These are phyloP conservation scores for Amaranthus cruentus DNA, from an alignment of 148 eudicot genomes.

Conservation along the genomic window DNA sequence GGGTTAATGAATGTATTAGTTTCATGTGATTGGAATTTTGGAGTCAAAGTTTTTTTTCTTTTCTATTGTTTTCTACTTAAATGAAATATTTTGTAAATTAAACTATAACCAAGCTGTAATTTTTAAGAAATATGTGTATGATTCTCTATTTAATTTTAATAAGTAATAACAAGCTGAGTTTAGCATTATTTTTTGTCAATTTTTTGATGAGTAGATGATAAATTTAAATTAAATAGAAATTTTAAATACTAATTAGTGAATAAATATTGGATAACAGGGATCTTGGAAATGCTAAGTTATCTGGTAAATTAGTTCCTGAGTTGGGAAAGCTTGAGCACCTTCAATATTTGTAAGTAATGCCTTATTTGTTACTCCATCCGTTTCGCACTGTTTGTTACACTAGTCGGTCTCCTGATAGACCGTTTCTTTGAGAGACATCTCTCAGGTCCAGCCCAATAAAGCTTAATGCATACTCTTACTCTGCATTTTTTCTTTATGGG, in stretches of 20 bases:
- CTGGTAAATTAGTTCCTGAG: slow-evolving; percentile 73
- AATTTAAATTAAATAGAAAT: background rate
- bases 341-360: slow-evolving; percentile 60
- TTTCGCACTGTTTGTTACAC: background rate
- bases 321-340: slow-evolving; percentile 72
- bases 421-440: too few species aligned
- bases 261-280: slow-evolving; percentile 31
- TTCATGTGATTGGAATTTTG: too few species aligned
- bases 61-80: too few species aligned
- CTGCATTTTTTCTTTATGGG: too few species aligned
- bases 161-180: background rate
- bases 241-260: background rate
- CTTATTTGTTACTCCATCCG: background rate
- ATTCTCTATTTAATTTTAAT: background rate
- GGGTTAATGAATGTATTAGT: too few species aligned
- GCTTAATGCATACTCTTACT: too few species aligned
- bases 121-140: too few species aligned
- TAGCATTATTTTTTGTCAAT: background rate
- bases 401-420: background rate
- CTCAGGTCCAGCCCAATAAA: too few species aligned
- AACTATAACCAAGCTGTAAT: too few species aligned
- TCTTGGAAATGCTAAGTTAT: slow-evolving; percentile 73
- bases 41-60: too few species aligned
- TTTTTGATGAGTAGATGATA: background rate
- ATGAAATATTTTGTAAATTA: too few species aligned